These are phyloP conservation scores for Rhizoctonia solani DNA, from an alignment of 1,284 basidiomycete species.

Conservation along the genomic window DNA sequence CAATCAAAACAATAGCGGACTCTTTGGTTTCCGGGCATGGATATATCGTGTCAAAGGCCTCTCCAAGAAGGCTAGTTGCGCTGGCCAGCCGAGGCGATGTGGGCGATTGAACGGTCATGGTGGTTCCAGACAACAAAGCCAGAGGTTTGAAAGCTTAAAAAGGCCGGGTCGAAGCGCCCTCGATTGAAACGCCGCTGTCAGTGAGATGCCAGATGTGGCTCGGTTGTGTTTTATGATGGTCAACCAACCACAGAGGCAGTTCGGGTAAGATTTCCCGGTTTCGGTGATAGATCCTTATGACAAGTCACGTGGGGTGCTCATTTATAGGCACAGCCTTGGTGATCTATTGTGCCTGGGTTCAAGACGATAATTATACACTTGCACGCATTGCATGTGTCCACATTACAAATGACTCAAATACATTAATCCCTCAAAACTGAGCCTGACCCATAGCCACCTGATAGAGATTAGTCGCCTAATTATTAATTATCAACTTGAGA, in stretches of 20 bases:
- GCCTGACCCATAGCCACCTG: no score
- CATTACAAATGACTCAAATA: background rate
- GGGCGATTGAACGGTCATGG: background rate
- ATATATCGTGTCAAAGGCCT: slow-evolving; percentile 30
- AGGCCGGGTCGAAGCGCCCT: background rate
- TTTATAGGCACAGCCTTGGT: background rate
- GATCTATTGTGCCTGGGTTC: background rate
- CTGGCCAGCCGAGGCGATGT: slow-evolving; percentile 17
- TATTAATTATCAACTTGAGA: no score
- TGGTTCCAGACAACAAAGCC: background rate
- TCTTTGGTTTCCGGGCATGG: slow-evolving; percentile 30
- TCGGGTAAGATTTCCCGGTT: background rate
- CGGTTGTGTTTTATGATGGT: background rate
- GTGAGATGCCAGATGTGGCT: background rate
- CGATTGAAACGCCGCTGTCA: background rate
- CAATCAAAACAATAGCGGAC: slow-evolving; percentile 27
- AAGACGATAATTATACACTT: background rate
- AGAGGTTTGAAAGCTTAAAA: background rate
- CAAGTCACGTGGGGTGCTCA: background rate
- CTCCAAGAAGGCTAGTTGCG: slow-evolving; percentile 17
- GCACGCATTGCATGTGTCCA: background rate
- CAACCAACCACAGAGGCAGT: background rate
- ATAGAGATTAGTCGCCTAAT: no score
- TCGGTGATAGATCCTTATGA: no score
- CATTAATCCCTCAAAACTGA: no score